A percentile compares a stretch with the other conserved stretches of the same genome.
These are phyloP conservation scores for Lactarius quietus DNA, from an alignment of 768 basidiomycete genomes.

Conservation along the genomic window DNA sequence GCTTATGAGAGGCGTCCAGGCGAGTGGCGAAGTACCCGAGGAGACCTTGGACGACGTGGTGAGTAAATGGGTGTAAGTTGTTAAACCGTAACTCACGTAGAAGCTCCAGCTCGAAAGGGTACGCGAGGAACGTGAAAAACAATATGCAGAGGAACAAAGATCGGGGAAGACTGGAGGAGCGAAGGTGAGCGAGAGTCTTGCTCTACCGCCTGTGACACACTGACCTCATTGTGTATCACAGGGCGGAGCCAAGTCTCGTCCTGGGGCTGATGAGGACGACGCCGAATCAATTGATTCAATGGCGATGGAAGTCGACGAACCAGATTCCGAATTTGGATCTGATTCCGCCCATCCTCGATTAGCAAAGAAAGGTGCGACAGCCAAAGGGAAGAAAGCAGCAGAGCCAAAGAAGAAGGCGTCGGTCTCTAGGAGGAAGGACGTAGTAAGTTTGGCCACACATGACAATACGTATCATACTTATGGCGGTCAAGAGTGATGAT, in stretches of 20 bases:
- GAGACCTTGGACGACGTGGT: conserved; percentile 74
- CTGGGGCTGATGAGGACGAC: conserved; percentile 50
- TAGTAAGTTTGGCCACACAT: conserved; percentile 18
- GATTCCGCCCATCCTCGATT: conserved; percentile 30
- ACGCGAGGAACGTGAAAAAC: conserved; percentile 65
- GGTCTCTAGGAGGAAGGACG: conserved; percentile 36
- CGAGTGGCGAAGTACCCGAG: conserved; percentile 65
- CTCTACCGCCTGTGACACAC: not conserved
- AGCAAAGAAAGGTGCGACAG: conserved; percentile 27
- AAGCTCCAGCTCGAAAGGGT: conserved; percentile 56
- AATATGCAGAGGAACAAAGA: conserved; percentile 48
- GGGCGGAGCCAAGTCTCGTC: conserved; percentile 52
- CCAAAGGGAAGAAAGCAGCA: conserved; percentile 34
- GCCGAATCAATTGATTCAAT: conserved; percentile 60
- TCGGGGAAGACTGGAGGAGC: conserved; percentile 28
- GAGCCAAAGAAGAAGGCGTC: conserved; percentile 30
- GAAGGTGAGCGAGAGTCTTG: conserved; percentile 1
- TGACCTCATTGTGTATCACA: conserved; percentile 13
- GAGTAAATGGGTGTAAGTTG: conserved; percentile 26
- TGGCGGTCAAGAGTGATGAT: conserved; percentile 58
- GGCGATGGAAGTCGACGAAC: conserved; percentile 65
- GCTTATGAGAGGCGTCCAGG: conserved; percentile 65
- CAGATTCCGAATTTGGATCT: conserved; percentile 29
- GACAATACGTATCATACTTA: conserved; percentile 40
- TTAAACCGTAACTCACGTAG: not conserved